Evolutionary conservation across 805 yeast species (phyloP), one percentile per base, ranked within the genome.

Genomic region (Cyberlindnera euphorbiae): DNA sequence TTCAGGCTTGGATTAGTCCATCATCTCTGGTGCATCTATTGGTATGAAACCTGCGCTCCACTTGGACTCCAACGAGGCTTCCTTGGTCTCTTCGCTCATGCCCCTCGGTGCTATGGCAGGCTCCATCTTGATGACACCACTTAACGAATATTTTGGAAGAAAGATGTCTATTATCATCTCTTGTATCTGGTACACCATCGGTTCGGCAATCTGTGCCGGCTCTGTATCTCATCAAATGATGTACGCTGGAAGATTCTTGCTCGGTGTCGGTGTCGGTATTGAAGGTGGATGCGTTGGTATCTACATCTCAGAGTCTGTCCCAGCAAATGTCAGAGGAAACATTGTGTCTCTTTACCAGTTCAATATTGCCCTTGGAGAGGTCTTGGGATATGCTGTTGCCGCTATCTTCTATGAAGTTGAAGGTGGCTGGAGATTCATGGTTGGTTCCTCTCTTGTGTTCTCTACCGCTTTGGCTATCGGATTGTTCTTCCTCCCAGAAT

Each of bases 81-180:
- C 83, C 2, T 63, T 77, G 42, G 71, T 77, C 14, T 66, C 75
- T 26, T 64, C 80, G 19, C 64, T 75, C 36, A 75, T 78, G 80
- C 84, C 85, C n/a, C 58, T 79, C 30, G 85, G 84, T 46, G 84
- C 82, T 23, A 70, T 78, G 57, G 69, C 71, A 19, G 85, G 86
- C 32, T 72, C 81, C 38, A 60, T 79, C 26, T 50, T 75, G 39
- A 66, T 79, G 66, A 67, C 82, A 3, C 82, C 82, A 4, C 56
- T 74, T 44, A 75, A 70, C 50, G 77, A 74, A 49, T 55, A 38
- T 38, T 59, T 75, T 30, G 84, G 85, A 13, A 69, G 84, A 55
- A 68, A 75, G 45, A 56, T 63, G 40, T 62, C 82, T 8, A 66
- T 78, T 48, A 64, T 76, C 36, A 57, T 73, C 36, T 72, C 82